These are phyloP conservation scores for Psidium friedrichsthalianum DNA, from an alignment of 345 rosid species.

Conservation along the genomic window DNA sequence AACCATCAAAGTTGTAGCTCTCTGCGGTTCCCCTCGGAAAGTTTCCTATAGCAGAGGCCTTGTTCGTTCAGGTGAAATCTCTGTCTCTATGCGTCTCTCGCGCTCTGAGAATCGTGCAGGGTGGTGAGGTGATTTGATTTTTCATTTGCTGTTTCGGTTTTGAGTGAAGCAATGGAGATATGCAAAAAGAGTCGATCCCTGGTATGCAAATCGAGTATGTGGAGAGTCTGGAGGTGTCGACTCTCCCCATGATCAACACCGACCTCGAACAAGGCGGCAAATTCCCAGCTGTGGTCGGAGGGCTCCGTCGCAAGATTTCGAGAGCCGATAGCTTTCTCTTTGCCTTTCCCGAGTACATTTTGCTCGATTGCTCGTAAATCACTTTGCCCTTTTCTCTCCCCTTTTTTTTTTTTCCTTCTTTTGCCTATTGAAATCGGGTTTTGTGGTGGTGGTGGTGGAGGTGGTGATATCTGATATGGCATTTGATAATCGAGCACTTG, in stretches of 20 bases:
- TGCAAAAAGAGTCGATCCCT: slow-evolving; percentile 22
- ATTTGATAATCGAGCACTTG: neutral
- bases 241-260: slow-evolving; percentile 56
- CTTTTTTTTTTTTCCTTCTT: neutral
- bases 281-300: slow-evolving; percentile 51
- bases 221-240: slow-evolving; percentile 26
- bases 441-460: neutral
- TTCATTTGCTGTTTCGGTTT: neutral
- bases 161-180: slow-evolving; percentile 28
- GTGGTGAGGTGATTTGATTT: neutral
- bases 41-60: slow-evolving; percentile 62
- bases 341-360: slow-evolving; percentile 77
- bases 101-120: neutral
- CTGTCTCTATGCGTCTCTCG: neutral
- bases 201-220: slow-evolving; percentile 44
- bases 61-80: slow-evolving; percentile 42
- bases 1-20: slow-evolving; percentile 48
- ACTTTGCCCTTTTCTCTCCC: neutral
- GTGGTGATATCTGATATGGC: neutral
- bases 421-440: neutral
- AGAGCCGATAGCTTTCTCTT: slow-evolving; percentile 58
- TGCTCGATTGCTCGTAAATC: slow-evolving; percentile 50
- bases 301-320: slow-evolving; percentile 49
- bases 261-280: slow-evolving; percentile 52
- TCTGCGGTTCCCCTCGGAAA: slow-evolving; percentile 77